Conservation (phyloP, 1,284 basidiomycete species). For the Rhodotorula sp. region DNA sequence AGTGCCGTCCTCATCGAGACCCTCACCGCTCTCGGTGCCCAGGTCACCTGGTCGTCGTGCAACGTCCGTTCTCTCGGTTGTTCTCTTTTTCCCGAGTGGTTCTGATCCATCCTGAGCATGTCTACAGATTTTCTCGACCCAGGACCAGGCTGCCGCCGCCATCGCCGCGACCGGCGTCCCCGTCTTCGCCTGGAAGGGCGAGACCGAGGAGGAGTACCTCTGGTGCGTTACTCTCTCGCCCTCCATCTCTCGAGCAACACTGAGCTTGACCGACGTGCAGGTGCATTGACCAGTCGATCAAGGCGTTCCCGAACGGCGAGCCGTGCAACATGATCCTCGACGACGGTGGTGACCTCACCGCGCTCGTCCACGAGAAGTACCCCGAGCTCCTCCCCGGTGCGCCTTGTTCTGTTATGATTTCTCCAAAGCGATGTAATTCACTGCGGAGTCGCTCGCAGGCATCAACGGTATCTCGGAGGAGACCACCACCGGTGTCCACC, state of each 20-base stretch:
- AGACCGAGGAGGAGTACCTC: slow-evolving; percentile 97
- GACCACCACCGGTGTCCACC: slow-evolving; percentile 99
- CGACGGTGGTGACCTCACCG: slow-evolving; percentile 97
- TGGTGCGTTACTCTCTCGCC: slow-evolving; percentile 65
- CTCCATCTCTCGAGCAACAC: background rate
- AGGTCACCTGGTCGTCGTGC: slow-evolving; percentile 94
- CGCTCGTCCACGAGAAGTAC: slow-evolving; percentile 93
- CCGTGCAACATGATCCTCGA: slow-evolving; percentile 99
- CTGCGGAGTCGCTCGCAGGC: slow-evolving; percentile 54
- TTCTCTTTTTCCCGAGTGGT: too few species aligned
- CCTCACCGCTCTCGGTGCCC: slow-evolving; percentile 88
- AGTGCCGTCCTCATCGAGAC: slow-evolving; percentile 92
- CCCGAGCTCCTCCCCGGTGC: slow-evolving; percentile 78
- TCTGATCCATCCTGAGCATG: background rate
- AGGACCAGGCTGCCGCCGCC: slow-evolving; percentile 95
- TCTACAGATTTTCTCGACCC: slow-evolving; percentile 86
- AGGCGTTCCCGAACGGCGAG: slow-evolving; percentile 69
- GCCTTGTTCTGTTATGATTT: slow-evolving; percentile 30
- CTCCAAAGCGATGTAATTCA: slow-evolving; percentile 4
- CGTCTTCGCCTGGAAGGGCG: slow-evolving; percentile 99
- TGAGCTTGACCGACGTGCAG: background rate
- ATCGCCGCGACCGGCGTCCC: slow-evolving; percentile 98
- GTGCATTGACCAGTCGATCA: slow-evolving; percentile 86
- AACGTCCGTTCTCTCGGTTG: slow-evolving; percentile 62
- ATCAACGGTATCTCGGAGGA: slow-evolving; percentile 96